phyloP scores from a whole-genome alignment of 192 early-diverging fungal species.

The Backusella morwellensis region DNA sequence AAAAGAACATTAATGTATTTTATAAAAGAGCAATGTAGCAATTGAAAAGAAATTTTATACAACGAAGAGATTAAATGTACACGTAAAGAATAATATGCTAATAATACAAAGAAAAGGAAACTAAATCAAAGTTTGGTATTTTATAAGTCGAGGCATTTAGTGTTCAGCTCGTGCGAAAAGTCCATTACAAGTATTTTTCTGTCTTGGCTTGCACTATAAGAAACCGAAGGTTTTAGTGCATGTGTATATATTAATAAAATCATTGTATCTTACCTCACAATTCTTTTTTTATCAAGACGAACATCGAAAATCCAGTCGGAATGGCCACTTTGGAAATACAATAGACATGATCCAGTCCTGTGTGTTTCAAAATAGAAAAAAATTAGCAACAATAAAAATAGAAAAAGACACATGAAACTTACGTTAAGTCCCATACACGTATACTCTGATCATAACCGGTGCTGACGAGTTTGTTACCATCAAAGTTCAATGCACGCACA shows the following conservation, averaged over 20 bases:
- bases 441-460: constrained; percentile 94
- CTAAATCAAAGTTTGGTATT: background rate
- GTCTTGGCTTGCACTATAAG: constrained; percentile 44
- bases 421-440: constrained; percentile 89
- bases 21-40: background rate
- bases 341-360: constrained; percentile 66
- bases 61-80: background rate
- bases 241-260: background rate
- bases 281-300: constrained; percentile 75
- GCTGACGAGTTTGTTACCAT: constrained; percentile 76
- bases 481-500: constrained; percentile 86
- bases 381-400: background rate
- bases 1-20: background rate
- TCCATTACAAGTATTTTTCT: constrained; percentile 43
- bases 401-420: background rate
- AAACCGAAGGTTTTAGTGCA: background rate
- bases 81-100: background rate
- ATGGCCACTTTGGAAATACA: constrained; percentile 76
- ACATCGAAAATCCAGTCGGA: constrained; percentile 98
- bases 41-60: background rate
- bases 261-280: constrained; percentile 61
- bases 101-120: background rate
- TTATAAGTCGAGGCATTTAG: constrained; percentile 6
- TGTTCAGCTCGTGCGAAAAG: constrained; percentile 39
- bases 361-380: background rate